A percentile compares a stretch with the other conserved stretches of the same genome.
phyloP scores from a whole-genome alignment of 1,284 basidiomycete species.

The Singerocomus rubriflavus region DNA sequence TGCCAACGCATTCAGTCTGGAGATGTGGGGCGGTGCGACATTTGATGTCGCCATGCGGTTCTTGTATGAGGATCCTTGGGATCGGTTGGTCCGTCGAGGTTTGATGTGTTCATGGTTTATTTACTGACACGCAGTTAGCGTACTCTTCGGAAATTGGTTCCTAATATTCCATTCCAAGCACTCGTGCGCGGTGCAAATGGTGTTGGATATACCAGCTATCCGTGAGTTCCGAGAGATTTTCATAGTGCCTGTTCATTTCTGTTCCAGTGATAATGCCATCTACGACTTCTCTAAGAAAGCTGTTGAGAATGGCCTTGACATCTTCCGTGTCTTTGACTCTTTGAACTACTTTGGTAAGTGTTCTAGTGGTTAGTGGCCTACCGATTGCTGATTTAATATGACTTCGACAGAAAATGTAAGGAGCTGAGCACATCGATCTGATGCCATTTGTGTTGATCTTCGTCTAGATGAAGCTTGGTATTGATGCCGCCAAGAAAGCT shows the following conservation, averaged over 20 bases:
- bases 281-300: conserved; percentile 99
- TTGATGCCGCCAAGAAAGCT: conserved; percentile 99
- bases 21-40: conserved; percentile 99
- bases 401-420: conserved; percentile 58
- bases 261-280: conserved; percentile 89
- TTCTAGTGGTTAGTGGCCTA: not conserved
- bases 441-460: conserved; percentile 13
- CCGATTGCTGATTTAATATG: conserved; percentile 9
- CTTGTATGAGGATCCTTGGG: conserved; percentile 99
- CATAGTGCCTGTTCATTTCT: conserved; percentile 10
- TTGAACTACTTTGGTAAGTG: conserved; percentile 91
- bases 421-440: conserved; percentile 10
- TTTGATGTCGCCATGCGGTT: conserved; percentile 99
- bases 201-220: conserved; percentile 99
- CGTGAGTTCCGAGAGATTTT: conserved; percentile 50
- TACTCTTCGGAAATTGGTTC: conserved; percentile 91
- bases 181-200: conserved; percentile 99
- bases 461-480: conserved; percentile 86
- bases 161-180: conserved; percentile 98
- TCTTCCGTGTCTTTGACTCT: conserved; percentile 99
- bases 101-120: not conserved
- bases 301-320: conserved; percentile 98
- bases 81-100: conserved; percentile 70
- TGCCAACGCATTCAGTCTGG: conserved; percentile 93
- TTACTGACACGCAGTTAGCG: conserved; percentile 47